Conservation (phyloP, 2,329 filamentous ascomycete species). For the Mariannaea elegans region DNA sequence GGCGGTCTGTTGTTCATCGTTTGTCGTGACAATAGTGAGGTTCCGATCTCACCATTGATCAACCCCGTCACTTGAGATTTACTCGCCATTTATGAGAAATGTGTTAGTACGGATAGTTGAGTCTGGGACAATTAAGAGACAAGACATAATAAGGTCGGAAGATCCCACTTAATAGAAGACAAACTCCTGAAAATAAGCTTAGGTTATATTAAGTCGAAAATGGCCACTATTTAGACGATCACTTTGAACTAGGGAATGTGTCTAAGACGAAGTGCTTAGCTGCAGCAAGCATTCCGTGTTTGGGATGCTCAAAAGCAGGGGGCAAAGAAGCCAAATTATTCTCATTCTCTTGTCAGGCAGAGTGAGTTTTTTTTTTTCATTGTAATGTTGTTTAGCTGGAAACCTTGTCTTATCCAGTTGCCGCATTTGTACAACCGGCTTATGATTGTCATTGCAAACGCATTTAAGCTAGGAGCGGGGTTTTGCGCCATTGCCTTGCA, state of each 20-base stretch:
- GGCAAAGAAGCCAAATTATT: background rate
- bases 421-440: conserved; percentile 1
- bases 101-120: no score
- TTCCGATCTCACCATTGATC: no score
- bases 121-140: background rate
- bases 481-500: background rate
- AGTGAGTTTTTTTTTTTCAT: no score
- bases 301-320: background rate
- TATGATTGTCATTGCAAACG: background rate
- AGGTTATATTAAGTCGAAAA: background rate
- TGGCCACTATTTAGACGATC: background rate
- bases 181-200: background rate
- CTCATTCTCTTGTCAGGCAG: background rate
- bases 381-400: background rate
- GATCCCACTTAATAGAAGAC: background rate
- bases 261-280: background rate
- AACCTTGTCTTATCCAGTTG: conserved; percentile 13
- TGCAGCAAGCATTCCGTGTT: conserved; percentile 5
- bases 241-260: conserved; percentile 14
- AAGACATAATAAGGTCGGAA: background rate
- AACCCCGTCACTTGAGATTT: no score
- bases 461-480: background rate
- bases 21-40: no score
- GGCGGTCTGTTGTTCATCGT: no score
- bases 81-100: no score